Percentiles rank a stretch among this genome's conserved stretches.
phyloP scores from a whole-genome alignment of 2,329 filamentous ascomycete species.

The Xylariaceae sp. region DNA sequence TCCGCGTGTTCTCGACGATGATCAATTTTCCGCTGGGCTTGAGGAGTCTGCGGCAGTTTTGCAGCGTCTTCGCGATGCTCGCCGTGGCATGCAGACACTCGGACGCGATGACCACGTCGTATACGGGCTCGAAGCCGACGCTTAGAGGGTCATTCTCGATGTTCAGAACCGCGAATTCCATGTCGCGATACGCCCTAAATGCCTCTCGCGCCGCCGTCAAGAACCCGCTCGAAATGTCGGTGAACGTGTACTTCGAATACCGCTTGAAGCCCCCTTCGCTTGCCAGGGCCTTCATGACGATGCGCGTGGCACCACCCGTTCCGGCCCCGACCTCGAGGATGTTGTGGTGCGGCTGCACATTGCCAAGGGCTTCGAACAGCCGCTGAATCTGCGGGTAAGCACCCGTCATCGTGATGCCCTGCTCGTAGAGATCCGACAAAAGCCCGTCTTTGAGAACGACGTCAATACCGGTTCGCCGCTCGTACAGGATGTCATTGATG shows the following conservation, averaged over 20 bases:
- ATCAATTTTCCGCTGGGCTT: conserved; percentile 15
- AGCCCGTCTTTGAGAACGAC: neutral
- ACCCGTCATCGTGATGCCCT: conserved; percentile 1
- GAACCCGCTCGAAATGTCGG: conserved; percentile 3
- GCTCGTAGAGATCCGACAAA: conserved; percentile 1
- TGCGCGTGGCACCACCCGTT: conserved; percentile 4
- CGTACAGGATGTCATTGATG: conserved; percentile 2
- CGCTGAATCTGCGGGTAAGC: neutral
- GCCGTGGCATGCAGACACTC: conserved; percentile 9
- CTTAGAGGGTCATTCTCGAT: conserved; percentile 7
- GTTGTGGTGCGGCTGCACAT: conserved; percentile 1
- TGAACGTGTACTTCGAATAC: conserved; percentile 4
- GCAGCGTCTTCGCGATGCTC: conserved; percentile 6
- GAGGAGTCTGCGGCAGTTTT: conserved; percentile 8
- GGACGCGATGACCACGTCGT: conserved; percentile 9
- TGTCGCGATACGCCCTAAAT: neutral
- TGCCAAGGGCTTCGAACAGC: neutral
- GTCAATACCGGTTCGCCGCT: conserved; percentile 1
- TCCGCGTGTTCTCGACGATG: conserved; percentile 4
- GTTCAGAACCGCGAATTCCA: conserved; percentile 9
- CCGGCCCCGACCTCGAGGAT: conserved; percentile 5
- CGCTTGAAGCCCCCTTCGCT: neutral
- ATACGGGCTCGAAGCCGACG: conserved; percentile 7
- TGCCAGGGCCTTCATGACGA: neutral
- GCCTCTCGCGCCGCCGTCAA: conserved; percentile 1